Base-by-base conservation (phyloP, 768 basidiomycete species). In the Calvatia gigantea region DNA sequence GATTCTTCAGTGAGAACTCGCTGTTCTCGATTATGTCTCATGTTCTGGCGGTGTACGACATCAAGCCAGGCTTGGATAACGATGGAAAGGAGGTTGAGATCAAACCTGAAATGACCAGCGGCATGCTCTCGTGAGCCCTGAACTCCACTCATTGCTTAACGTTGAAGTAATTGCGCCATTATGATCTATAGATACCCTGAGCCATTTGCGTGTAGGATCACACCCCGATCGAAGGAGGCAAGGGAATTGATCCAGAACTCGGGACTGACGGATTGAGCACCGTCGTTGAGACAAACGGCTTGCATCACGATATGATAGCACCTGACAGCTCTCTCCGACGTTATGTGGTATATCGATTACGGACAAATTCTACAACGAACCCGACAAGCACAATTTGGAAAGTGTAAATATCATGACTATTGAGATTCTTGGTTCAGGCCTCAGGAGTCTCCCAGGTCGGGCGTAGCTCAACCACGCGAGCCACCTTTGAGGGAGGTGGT, bases 141-240 rank as follows among this genome's bases (percentile, higher is more conserved):
- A 8, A 21, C 15, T 15, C 4, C 5, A 8, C 28, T 39, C 6
- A 4, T 3, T 25, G 33, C 17, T 25, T 45, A 7, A 14, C 6
- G 11, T 21, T 21, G 6, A 9, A 2, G 8, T 46, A 19, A 46
- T 45, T 29, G n/a, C n/a, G n/a, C n/a, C n/a, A n/a, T n/a, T n/a
- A 4, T 38, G n/a, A 7, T 38, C n/a, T 19, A 25, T 52, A 64
- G 60, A 33, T 60, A 62, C 50, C 63, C 64, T n/a, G 54, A 60
- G 21, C 60, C 61, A 8, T 66, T 68, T 38, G 41, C 58, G 32
- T 66, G 63, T 31, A 62, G 62, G 29, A 69, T 69, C 39, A 63
- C 56, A 9, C 61, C 64, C 9, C 58, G 62, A 17, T 56, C 47
- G 25, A 50, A 33, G 25, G 28, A 27, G 21, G 52, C 52, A 4